Evolutionary conservation across 1,284 basidiomycete species (phyloP).

Genomic region (Caloboletus firmus): DNA sequence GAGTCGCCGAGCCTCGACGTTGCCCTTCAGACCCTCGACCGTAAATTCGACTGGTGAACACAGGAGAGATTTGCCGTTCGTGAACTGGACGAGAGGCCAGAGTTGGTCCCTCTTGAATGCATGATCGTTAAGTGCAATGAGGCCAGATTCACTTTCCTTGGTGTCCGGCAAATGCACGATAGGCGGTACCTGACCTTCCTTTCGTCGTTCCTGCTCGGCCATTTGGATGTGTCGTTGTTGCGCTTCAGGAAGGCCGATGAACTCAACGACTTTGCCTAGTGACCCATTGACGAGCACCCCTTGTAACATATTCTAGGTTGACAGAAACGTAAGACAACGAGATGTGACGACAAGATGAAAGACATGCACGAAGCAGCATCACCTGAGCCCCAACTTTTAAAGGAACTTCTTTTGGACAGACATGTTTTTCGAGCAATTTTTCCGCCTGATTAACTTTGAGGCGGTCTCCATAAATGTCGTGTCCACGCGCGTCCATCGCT

Average conservation of each 20-base stretch:
- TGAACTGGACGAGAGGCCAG: conserved; percentile 61
- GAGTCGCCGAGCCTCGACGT: conserved; percentile 48
- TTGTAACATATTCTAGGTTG: conserved; percentile 49
- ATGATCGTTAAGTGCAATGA: conserved; percentile 24
- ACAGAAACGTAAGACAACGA: not conserved
- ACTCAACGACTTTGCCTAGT: conserved; percentile 76
- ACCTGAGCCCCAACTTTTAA: conserved; percentile 50
- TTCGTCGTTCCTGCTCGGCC: conserved; percentile 31
- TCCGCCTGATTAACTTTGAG: conserved; percentile 22
- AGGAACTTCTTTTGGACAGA: conserved; percentile 34
- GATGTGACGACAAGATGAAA: not conserved
- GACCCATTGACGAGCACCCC: conserved; percentile 82
- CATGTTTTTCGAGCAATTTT: conserved; percentile 31
- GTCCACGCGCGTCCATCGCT: conserved; percentile 33
- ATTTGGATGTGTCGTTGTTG: conserved; percentile 41
- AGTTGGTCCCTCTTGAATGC: conserved; percentile 29
- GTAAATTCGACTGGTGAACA: conserved; percentile 55
- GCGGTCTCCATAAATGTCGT: conserved; percentile 21
- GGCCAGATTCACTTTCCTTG: conserved; percentile 3
- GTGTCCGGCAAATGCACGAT: conserved; percentile 15
- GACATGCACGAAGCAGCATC: conserved; percentile 70
- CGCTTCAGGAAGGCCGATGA: conserved; percentile 49
- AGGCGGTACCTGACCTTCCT: conserved; percentile 5
- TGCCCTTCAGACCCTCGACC: conserved; percentile 50
- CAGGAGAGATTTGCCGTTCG: conserved; percentile 41